Percentiles rank a stretch among this genome's conserved stretches.
These are phyloP conservation scores for Hondaea fermentalgiana DNA, from an alignment of 108 stramenopile species.

Conservation along the genomic window DNA sequence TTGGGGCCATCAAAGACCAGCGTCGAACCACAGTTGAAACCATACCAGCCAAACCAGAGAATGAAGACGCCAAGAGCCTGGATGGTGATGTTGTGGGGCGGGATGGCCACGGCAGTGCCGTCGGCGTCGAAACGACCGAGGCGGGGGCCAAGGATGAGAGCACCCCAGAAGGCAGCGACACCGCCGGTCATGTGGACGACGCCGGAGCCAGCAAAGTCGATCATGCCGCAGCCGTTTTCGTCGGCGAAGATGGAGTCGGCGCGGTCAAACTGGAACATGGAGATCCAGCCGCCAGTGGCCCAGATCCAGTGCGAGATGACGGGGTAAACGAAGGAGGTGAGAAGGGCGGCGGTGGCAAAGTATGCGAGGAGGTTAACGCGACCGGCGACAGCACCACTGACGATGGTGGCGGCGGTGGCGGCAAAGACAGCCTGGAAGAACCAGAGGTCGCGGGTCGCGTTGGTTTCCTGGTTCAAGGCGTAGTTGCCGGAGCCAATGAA, in stretches of 20 bases:
- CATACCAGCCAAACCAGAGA: conserved; percentile 47
- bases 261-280: not conserved
- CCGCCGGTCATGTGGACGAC: conserved; percentile 72
- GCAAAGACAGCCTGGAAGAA: conserved; percentile 69
- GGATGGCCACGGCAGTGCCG: conserved; percentile 23
- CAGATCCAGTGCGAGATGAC: conserved; percentile 71
- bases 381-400: conserved; percentile 64
- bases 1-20: conserved; percentile 37
- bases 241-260: not conserved
- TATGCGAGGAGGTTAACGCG: conserved; percentile 68
- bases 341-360: conserved; percentile 56
- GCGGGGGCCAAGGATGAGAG: conserved; percentile 24
- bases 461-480: conserved; percentile 38
- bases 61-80: not conserved
- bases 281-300: conserved; percentile 46
- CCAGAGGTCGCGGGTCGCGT: conserved; percentile 29
- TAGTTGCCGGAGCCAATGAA: conserved; percentile 64
- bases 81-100: not conserved
- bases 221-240: conserved; percentile 41
- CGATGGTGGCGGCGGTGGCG: conserved; percentile 66
- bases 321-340: conserved; percentile 77
- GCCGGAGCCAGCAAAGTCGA: conserved; percentile 68
- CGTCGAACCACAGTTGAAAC: conserved; percentile 66
- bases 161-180: conserved; percentile 65
- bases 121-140: not conserved